phyloP scores from a whole-genome alignment of 2,329 filamentous ascomycete genomes.

The Hawksworthiomyces lignivorus region DNA sequence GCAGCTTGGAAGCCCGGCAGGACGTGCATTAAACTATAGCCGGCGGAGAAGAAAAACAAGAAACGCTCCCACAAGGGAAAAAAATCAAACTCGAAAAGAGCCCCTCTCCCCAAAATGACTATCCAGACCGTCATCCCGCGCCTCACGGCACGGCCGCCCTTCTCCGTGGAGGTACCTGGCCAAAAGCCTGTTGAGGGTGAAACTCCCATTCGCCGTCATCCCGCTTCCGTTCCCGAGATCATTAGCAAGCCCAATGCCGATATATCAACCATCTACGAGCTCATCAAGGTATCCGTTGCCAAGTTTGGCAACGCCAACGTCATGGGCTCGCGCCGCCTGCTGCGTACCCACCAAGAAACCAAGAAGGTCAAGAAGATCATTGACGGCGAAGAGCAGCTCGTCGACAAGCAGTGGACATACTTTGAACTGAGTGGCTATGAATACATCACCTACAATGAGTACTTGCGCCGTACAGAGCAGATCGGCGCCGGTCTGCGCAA shows the following conservation, averaged over 20 bases:
- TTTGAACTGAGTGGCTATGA: constrained; percentile 76
- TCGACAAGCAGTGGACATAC: constrained; percentile 82
- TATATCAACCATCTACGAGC: constrained; percentile 67
- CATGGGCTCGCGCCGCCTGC: constrained; percentile 62
- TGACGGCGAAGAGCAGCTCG: constrained; percentile 68
- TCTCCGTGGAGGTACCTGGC: constrained; percentile 60
- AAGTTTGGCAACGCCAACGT: constrained; percentile 59
- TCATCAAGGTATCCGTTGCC: constrained; percentile 59
- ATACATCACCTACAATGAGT: constrained; percentile 71
- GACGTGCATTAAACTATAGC: no score
- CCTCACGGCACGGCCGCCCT: constrained; percentile 53
- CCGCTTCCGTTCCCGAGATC: constrained; percentile 53
- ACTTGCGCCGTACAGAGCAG: constrained; percentile 60
- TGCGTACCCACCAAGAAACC: constrained; percentile 72
- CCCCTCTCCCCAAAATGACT: constrained; percentile 4
- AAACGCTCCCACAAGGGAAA: no score
- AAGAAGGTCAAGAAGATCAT: constrained; percentile 88
- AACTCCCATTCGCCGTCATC: constrained; percentile 65
- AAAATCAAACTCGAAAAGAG: no score
- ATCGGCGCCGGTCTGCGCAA: constrained; percentile 64
- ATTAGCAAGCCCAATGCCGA: constrained; percentile 52
- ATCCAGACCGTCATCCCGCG: constrained; percentile 29
- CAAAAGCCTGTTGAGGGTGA: constrained; percentile 60
- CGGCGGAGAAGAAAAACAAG: no score
- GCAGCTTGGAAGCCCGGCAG: no score